Conservation (phyloP, 148 eudicot species). For the Rhododendron ferrugineum region DNA sequence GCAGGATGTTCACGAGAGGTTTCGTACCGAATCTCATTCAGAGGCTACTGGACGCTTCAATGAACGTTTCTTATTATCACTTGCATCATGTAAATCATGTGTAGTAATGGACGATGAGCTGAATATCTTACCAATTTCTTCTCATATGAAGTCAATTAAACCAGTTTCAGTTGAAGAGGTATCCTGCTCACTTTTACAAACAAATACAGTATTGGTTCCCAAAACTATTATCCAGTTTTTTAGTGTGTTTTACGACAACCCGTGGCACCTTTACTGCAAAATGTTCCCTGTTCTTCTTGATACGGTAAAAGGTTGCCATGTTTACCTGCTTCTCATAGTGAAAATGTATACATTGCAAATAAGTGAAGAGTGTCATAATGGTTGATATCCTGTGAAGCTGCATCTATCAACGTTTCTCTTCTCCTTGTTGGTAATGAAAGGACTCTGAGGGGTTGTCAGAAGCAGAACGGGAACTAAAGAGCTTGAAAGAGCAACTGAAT, state of each 20-base stretch:
- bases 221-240: not conserved
- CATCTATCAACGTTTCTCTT: not conserved
- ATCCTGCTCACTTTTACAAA: conserved; percentile 14
- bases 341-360: not conserved
- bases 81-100: conserved; percentile 85
- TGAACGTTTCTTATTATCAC: conserved; percentile 86
- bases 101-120: conserved; percentile 92
- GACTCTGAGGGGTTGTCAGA: conserved; percentile 87
- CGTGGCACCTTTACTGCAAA: not conserved
- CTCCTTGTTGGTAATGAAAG: conserved; percentile 29
- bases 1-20: conserved; percentile 96
- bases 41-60: conserved; percentile 80
- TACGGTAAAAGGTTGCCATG: not conserved
- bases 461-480: conserved; percentile 60
- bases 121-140: conserved; percentile 86
- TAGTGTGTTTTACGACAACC: not conserved
- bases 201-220: not conserved
- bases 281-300: not conserved
- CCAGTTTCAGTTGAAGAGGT: conserved; percentile 75
- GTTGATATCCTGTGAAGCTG: not conserved
- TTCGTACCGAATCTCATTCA: conserved; percentile 85
- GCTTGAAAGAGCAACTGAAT: conserved; percentile 69
- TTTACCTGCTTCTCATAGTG: not conserved
- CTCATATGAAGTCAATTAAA: conserved; percentile 72
- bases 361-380: not conserved